phyloP scores from a whole-genome alignment of 345 rosid genomes.

The Murraya paniculata region DNA sequence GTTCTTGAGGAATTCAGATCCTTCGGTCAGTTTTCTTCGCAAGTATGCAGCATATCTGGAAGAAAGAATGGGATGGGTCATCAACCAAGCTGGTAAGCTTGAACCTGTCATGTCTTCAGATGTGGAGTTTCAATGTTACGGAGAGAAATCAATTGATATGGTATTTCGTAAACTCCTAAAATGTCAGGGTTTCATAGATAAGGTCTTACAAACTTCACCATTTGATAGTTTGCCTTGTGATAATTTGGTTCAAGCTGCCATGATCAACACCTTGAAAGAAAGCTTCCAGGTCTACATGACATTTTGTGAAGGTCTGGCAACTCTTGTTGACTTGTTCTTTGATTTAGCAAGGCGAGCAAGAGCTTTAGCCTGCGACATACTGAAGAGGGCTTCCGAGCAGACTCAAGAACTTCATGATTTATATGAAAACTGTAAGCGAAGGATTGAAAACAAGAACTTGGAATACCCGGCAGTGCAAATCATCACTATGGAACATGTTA shows the following conservation, averaged over 20 bases:
- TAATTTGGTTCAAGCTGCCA: slow-evolving; percentile 57
- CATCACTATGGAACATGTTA: slow-evolving; percentile 53
- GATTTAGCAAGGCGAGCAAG: slow-evolving; percentile 64
- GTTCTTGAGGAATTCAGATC: slow-evolving; percentile 30
- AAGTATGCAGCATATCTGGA: slow-evolving; percentile 66
- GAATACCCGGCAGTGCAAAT: slow-evolving; percentile 67
- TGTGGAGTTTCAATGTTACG: slow-evolving; percentile 37
- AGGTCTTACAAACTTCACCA: slow-evolving; percentile 59
- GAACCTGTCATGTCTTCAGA: slow-evolving; percentile 57
- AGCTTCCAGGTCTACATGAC: slow-evolving; percentile 75
- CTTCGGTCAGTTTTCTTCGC: slow-evolving; percentile 41
- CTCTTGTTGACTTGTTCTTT: slow-evolving; percentile 53
- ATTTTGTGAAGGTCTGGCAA: slow-evolving; percentile 47
- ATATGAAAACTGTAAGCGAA: slow-evolving; percentile 54
- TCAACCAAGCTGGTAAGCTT: slow-evolving; percentile 82
- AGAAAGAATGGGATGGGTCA: slow-evolving; percentile 79
- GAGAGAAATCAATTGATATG: slow-evolving; percentile 49
- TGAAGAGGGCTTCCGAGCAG: slow-evolving; percentile 60
- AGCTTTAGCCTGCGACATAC: slow-evolving; percentile 58
- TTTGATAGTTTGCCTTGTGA: slow-evolving; percentile 23
- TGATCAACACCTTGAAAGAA: slow-evolving; percentile 68
- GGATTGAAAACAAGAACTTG: slow-evolving; percentile 47
- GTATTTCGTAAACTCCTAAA: slow-evolving; percentile 63
- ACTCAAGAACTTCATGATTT: slow-evolving; percentile 44
- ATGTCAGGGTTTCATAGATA: slow-evolving; percentile 60